Conservation (phyloP, 306 rosid genomes). For the Cyclanthera cordifolia region DNA sequence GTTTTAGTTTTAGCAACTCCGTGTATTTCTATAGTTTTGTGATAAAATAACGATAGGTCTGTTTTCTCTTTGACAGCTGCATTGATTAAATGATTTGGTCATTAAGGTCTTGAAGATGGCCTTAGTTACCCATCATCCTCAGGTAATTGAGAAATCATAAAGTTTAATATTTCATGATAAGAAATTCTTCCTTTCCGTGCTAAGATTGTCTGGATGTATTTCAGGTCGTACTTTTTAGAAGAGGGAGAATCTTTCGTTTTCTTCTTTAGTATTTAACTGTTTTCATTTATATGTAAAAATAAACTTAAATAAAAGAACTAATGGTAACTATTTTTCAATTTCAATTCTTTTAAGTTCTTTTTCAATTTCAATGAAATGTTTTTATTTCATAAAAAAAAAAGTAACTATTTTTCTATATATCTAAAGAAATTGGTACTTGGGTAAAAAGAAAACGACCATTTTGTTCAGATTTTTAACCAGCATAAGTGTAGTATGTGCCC, state of each 20-base stretch:
- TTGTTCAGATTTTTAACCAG: background rate
- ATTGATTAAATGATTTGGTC: conserved; percentile 38
- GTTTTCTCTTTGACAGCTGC: conserved; percentile 22
- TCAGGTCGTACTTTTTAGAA: background rate
- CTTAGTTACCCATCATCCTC: conserved; percentile 57
- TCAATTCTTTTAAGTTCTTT: too few species aligned
- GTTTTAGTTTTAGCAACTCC: background rate
- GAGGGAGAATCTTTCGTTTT: background rate
- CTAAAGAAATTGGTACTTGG: background rate
- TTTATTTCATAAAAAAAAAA: too few species aligned
- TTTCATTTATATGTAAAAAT: background rate
- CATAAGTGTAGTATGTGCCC: too few species aligned
- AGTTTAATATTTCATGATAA: background rate
- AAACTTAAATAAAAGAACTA: too few species aligned
- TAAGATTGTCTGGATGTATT: background rate
- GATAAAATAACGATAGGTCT: background rate
- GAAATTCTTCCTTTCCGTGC: background rate
- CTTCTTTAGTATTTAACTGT: background rate
- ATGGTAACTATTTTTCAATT: too few species aligned
- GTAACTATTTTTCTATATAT: background rate
- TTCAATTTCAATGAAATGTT: too few species aligned
- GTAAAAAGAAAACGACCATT: background rate
- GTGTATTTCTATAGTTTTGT: background rate
- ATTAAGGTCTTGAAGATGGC: conserved; percentile 48
- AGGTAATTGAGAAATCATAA: conserved; percentile 35